Evolutionary conservation across 179 eudicot species (phyloP), one percentile per base, ranked within the genome.

Genomic region (Gypsophila paniculata): DNA sequence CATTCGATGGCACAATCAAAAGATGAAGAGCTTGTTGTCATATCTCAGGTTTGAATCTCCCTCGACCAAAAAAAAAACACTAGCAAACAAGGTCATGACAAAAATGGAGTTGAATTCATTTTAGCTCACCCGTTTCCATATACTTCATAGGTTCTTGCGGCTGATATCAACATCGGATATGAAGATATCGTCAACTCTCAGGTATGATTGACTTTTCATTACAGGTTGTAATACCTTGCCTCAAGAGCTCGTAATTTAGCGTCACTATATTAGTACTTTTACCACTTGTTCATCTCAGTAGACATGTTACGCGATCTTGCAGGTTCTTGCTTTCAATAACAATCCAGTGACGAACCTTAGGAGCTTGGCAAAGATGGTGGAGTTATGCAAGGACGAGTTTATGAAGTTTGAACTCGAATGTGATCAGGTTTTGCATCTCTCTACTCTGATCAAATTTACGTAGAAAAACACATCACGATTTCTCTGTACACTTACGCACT

Each of bases 121-220:
- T 42, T 0, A 9, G 46, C 44, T 57, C 65, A 2, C 36, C 26
- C 21, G 32, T 17, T 46, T 38, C 61, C n/a, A 71, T 70, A 6
- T 46, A 52, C 23, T 44, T 57, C 52, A 61, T 67, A 90, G 98
- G 98, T 93, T 42, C 98, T 93, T 72, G 98, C 85, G 39, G 92
- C 98, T 51, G 96, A 93, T 74, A 87, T 93, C 64, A 93, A 91
- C 72, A 84, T 89, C 67, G 98, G 98, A 60, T 93, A 93, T n/a
- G 97, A 91, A 81, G 96, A 87, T 64, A 83, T 90, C 42, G 93
- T 84, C 59, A 91, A 93, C 82, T 84, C 95, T 42, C 90, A 91
- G 96, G 98, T 90, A 49, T 26, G 42, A 17, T 19, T 21, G 23
- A 19, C 55, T n/a, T n/a, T n/a, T n/a, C n/a, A n/a, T n/a, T n/a